Percentiles rank a stretch among this genome's conserved stretches.
These are phyloP conservation scores for Lagenidium sp. DNA, from an alignment of 352 stramenopile species.

Conservation along the genomic window DNA sequence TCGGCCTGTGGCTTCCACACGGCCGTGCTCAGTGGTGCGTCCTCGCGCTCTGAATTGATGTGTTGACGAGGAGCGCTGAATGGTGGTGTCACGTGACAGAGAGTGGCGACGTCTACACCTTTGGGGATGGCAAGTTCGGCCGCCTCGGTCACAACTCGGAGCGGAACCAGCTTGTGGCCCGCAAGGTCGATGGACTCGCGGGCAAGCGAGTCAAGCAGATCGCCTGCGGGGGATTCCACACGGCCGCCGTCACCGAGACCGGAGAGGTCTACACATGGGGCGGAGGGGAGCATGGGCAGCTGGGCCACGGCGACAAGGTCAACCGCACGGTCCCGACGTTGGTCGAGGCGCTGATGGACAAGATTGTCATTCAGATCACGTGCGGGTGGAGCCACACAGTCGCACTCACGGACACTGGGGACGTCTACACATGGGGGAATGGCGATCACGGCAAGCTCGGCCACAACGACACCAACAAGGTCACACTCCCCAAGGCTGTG, in stretches of 20 bases:
- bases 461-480: conserved; percentile 91
- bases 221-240: conserved; percentile 86
- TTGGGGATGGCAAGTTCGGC: conserved; percentile 89
- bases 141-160: conserved; percentile 81
- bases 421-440: conserved; percentile 93
- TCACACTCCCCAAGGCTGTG: conserved; percentile 91
- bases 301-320: conserved; percentile 96
- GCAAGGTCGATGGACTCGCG: conserved; percentile 55
- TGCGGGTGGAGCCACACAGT: conserved; percentile 96
- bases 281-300: conserved; percentile 90
- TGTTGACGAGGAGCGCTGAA: no score
- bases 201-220: conserved; percentile 81
- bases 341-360: conserved; percentile 83
- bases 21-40: conserved; percentile 51
- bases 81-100: conserved; percentile 27
- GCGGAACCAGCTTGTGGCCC: conserved; percentile 66
- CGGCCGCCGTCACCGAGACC: conserved; percentile 74
- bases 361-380: conserved; percentile 91
- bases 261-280: conserved; percentile 86
- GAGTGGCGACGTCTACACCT: conserved; percentile 91
- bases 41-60: background rate
- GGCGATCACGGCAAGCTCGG: conserved; percentile 93
- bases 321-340: conserved; percentile 92
- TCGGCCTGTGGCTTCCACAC: conserved; percentile 85
- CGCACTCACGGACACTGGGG: conserved; percentile 86